These are phyloP conservation scores for Cyanidiococcus yangmingshanensis DNA, from an alignment of 23 red algal species.

Conservation along the genomic window DNA sequence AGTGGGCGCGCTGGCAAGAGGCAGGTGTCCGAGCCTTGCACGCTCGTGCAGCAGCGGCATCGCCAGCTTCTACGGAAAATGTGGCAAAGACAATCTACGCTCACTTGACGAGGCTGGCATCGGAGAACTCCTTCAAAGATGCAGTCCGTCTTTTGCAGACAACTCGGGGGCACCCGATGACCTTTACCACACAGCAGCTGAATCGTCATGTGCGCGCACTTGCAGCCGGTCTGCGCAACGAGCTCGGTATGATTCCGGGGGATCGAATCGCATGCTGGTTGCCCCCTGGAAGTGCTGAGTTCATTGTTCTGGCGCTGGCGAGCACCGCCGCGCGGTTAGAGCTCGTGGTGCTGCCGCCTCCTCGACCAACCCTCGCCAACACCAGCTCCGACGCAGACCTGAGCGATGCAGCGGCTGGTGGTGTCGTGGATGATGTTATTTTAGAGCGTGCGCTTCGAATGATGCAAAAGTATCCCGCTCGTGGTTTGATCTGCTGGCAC, in stretches of 20 bases:
- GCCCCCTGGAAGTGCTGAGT: slow-evolving; percentile 8
- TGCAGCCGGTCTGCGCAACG: slow-evolving; percentile 3
- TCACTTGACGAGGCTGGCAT: neutral
- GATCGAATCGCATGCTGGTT: slow-evolving; percentile 14
- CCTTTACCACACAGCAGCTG: neutral
- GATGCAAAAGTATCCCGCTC: neutral
- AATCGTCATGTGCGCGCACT: neutral
- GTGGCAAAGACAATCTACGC: neutral
- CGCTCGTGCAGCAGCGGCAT: neutral
- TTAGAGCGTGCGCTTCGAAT: neutral
- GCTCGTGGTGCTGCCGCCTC: neutral
- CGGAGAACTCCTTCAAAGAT: neutral
- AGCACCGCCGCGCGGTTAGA: neutral
- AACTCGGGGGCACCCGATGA: neutral
- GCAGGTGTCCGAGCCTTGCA: neutral
- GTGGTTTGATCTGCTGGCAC: slow-evolving; percentile 13
- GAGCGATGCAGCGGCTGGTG: too few relatives aligned
- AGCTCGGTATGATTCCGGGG: neutral
- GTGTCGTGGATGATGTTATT: neutral
- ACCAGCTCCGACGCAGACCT: too few relatives aligned
- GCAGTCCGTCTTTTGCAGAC: neutral
- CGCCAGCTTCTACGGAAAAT: neutral
- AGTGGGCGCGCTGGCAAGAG: too few relatives aligned
- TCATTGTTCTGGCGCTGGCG: neutral
- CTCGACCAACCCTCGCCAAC: neutral